Percentiles rank a stretch among this genome's conserved stretches.
Evolutionary conservation across 768 basidiomycete species (phyloP).

Genomic region (Boletus coccyginus): DNA sequence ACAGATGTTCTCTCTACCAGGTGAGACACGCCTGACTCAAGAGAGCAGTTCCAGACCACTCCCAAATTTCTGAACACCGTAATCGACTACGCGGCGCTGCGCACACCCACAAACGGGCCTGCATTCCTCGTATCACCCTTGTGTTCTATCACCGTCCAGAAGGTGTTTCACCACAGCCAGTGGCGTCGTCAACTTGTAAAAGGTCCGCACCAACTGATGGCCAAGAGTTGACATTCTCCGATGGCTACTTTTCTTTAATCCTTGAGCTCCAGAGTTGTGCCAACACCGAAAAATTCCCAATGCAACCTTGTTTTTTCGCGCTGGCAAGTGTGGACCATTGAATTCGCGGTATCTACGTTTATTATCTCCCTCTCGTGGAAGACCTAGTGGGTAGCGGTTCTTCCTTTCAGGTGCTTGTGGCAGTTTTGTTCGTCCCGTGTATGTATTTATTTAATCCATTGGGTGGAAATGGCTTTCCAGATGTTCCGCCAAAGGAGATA

Average conservation of each 20-base stretch:
- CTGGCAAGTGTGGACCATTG: background rate
- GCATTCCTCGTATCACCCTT: background rate
- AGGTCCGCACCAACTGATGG: background rate
- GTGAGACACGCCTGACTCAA: background rate
- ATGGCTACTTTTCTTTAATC: background rate
- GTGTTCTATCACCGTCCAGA: background rate
- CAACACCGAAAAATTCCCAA: background rate
- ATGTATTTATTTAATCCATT: background rate
- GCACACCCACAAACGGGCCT: background rate
- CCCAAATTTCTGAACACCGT: background rate
- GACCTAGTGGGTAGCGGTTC: background rate
- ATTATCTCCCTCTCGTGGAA: background rate
- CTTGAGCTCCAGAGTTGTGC: background rate
- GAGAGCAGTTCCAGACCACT: background rate
- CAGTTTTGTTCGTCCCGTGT: background rate
- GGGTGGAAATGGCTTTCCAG: background rate
- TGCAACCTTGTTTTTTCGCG: background rate
- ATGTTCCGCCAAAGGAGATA: background rate
- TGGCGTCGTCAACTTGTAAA: background rate
- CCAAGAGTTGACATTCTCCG: background rate
- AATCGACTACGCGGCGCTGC: background rate
- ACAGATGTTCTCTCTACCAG: conserved; percentile 13
- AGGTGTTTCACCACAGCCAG: background rate
- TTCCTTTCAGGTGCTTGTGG: background rate
- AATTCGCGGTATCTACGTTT: background rate